A percentile compares a stretch with the other conserved stretches of the same genome.
Conservation (phyloP, 2,329 filamentous ascomycete species). For the Dactylellina cionopaga region DNA sequence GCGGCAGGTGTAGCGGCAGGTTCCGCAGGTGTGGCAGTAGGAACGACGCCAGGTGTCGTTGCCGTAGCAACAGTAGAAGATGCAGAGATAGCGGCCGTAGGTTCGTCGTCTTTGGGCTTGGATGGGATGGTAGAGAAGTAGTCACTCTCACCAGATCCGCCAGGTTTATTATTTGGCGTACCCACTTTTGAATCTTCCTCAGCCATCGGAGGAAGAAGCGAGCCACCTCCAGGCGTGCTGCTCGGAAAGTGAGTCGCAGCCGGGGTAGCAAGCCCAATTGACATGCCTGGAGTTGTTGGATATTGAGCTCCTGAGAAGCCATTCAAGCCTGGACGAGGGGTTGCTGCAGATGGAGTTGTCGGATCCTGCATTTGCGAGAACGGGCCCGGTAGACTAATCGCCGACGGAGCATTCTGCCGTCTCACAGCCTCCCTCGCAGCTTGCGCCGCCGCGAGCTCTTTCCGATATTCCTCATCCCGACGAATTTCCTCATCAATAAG, state of each 20-base stretch:
- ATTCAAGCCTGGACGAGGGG: conserved; percentile 71
- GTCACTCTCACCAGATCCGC: conserved; percentile 72
- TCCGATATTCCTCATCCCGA: conserved; percentile 79
- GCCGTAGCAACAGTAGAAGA: conserved; percentile 60
- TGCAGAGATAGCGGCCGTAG: conserved; percentile 64
- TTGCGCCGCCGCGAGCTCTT: conserved; percentile 71
- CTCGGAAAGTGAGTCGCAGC: conserved; percentile 55
- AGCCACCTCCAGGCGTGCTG: conserved; percentile 59
- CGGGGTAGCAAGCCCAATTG: conserved; percentile 81
- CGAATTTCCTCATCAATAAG: conserved; percentile 90
- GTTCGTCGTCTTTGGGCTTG: conserved; percentile 64
- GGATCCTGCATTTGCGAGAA: conserved; percentile 38
- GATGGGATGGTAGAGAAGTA: conserved; percentile 77
- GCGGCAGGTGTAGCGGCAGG: conserved; percentile 62
- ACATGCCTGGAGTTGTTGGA: conserved; percentile 77
- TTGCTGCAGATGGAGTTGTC: conserved; percentile 63
- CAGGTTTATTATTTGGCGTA: conserved; percentile 56
- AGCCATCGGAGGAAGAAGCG: conserved; percentile 64
- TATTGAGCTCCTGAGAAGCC: conserved; percentile 65
- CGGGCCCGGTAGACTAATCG: conserved; percentile 68
- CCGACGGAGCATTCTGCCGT: conserved; percentile 69
- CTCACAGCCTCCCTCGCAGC: conserved; percentile 70
- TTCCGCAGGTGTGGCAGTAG: conserved; percentile 45
- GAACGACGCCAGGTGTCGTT: conserved; percentile 14
- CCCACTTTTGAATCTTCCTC: conserved; percentile 63